Percentiles rank a stretch among this genome's conserved stretches.
Evolutionary conservation across 805 yeast genomes (phyloP).

Genomic region (Candida arabinofermentans): DNA sequence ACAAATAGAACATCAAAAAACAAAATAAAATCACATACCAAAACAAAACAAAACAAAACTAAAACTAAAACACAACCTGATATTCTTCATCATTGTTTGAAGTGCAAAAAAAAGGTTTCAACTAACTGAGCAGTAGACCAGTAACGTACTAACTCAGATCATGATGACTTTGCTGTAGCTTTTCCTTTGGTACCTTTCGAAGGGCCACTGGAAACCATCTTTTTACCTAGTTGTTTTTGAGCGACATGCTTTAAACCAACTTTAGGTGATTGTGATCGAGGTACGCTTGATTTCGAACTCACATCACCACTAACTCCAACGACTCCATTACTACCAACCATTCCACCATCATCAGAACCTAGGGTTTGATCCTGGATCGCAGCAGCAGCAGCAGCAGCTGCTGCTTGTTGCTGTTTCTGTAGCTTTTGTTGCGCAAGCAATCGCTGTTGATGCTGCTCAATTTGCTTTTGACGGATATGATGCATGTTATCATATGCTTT

Average conservation of each 20-base stretch:
- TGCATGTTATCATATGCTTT: constrained; percentile 85
- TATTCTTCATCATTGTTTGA: neutral
- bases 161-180: too few species aligned
- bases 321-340: neutral
- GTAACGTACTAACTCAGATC: too few species aligned
- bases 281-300: neutral
- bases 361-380: neutral
- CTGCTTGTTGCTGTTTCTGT: constrained; percentile 33
- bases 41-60: neutral
- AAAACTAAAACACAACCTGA: neutral
- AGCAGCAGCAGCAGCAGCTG: constrained; percentile 14
- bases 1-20: neutral
- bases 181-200: neutral
- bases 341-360: neutral
- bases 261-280: constrained; percentile 2
- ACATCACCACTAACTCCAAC: neutral
- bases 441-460: constrained; percentile 37
- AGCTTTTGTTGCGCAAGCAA: constrained; percentile 27
- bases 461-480: constrained; percentile 65
- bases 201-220: neutral
- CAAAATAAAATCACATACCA: neutral
- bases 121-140: too few species aligned
- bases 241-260: constrained; percentile 1
- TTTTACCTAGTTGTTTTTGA: neutral
- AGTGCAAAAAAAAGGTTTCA: neutral